Conservation (phyloP, 345 rosid species). For the Bruguiera sexangula region DNA sequence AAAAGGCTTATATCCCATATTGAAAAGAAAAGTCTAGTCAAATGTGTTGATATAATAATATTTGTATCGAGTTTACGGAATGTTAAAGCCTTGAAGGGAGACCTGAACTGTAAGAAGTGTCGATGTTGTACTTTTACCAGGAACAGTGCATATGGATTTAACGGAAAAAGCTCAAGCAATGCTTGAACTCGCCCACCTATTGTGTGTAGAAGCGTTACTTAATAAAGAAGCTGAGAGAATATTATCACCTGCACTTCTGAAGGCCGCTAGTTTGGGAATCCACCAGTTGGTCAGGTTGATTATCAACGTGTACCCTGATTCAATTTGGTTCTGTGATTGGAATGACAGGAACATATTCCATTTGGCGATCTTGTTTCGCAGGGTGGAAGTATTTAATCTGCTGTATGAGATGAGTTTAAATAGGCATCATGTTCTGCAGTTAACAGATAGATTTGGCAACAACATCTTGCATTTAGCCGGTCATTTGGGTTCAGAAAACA, state of each 20-base stretch:
- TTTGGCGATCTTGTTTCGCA: not conserved
- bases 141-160: not conserved
- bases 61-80: not conserved
- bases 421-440: not conserved
- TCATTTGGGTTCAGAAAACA: not conserved
- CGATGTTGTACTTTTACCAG: not conserved
- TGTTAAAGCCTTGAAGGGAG: not conserved
- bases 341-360: not conserved
- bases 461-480: not conserved
- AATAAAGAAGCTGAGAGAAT: not conserved
- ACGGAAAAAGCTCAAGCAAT: too few relatives aligned
- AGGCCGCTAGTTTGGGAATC: not conserved
- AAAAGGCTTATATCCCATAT: too few relatives aligned
- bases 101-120: not conserved
- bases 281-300: not conserved
- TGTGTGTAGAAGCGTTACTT: too few relatives aligned
- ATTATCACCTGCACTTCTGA: not conserved
- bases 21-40: too few relatives aligned
- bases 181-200: too few relatives aligned
- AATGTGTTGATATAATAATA: too few relatives aligned
- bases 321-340: not conserved
- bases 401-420: not conserved
- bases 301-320: not conserved
- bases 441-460: not conserved
- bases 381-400: not conserved